A percentile compares a stretch with the other conserved stretches of the same genome.
Evolutionary conservation across 164 flowering plant genomes (phyloP).

Genomic region (Stephania yunnanensis): DNA sequence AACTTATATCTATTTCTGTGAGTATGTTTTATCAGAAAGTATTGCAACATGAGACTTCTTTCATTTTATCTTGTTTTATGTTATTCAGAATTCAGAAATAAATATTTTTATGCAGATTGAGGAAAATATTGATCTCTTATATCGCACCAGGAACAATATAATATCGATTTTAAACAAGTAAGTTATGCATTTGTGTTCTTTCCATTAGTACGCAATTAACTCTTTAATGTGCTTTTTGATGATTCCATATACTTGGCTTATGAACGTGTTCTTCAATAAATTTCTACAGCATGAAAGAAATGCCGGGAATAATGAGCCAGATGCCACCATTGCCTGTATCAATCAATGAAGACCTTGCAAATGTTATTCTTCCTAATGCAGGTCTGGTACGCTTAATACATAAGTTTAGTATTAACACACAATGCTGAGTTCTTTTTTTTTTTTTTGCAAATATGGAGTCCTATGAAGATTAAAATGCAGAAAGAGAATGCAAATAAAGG

Average conservation of each 20-base stretch:
- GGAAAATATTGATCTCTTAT: slow-evolving; percentile 74
- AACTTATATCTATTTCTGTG: not conserved
- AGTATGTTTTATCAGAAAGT: not conserved
- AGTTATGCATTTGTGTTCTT: slow-evolving; percentile 13
- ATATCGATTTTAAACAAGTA: slow-evolving; percentile 63
- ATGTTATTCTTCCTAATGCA: slow-evolving; percentile 41
- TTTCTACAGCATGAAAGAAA: slow-evolving; percentile 64
- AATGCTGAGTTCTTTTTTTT: not conserved
- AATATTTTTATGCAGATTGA: slow-evolving; percentile 43
- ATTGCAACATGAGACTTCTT: not conserved
- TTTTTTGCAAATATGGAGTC: not conserved
- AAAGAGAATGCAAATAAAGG: not conserved
- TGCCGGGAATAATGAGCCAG: slow-evolving; percentile 81
- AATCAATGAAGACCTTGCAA: slow-evolving; percentile 69
- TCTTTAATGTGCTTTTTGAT: not conserved
- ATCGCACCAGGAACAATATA: slow-evolving; percentile 58
- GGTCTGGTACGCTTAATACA: slow-evolving; percentile 40
- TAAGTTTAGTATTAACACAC: not conserved
- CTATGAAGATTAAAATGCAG: not conserved
- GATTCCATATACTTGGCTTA: not conserved
- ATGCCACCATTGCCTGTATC: slow-evolving; percentile 81
- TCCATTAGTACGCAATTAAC: not conserved
- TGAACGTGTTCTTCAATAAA: not conserved
- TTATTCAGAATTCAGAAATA: not conserved
- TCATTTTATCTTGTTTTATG: not conserved